These are phyloP conservation scores for Tylopilus sp. DNA, from an alignment of 1,284 basidiomycete genomes.

Conservation along the genomic window DNA sequence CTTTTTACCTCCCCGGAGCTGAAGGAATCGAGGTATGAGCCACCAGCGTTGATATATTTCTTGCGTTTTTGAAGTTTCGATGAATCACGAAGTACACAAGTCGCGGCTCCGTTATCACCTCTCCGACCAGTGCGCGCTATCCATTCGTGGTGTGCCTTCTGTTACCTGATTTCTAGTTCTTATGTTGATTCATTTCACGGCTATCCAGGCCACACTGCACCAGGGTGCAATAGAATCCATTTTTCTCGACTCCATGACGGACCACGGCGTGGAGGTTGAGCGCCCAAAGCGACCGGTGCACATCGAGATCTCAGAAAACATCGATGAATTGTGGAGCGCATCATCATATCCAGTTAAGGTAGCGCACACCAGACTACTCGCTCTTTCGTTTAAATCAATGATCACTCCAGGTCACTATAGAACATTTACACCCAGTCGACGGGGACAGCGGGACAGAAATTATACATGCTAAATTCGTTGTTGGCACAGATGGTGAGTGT, in stretches of 20 bases:
- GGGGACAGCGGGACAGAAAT: slow-evolving; percentile 19
- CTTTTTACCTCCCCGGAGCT: too few species aligned
- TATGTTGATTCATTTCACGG: not conserved
- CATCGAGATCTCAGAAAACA: slow-evolving; percentile 51
- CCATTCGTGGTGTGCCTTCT: not conserved
- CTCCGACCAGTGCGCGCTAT: slow-evolving; percentile 39
- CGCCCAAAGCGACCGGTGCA: slow-evolving; percentile 56
- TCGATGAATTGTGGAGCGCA: slow-evolving; percentile 42
- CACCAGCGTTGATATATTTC: too few species aligned
- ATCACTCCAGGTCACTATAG: slow-evolving; percentile 41
- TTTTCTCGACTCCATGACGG: slow-evolving; percentile 61
- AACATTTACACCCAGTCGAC: slow-evolving; percentile 36
- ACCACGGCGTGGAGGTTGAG: slow-evolving; percentile 54
- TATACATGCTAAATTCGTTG: slow-evolving; percentile 53
- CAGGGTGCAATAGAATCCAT: slow-evolving; percentile 74
- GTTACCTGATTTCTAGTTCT: not conserved
- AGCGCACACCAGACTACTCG: slow-evolving; percentile 4
- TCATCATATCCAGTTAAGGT: slow-evolving; percentile 58
- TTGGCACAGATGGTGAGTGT: slow-evolving; percentile 61
- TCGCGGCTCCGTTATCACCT: too few species aligned
- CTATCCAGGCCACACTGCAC: slow-evolving; percentile 53
- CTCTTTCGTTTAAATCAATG: not conserved
- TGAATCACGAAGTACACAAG: too few species aligned
- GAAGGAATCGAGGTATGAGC: too few species aligned
- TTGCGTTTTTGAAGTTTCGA: too few species aligned